Conservation (phyloP, 2,329 filamentous ascomycete genomes). For the Alternaria postmessia region DNA sequence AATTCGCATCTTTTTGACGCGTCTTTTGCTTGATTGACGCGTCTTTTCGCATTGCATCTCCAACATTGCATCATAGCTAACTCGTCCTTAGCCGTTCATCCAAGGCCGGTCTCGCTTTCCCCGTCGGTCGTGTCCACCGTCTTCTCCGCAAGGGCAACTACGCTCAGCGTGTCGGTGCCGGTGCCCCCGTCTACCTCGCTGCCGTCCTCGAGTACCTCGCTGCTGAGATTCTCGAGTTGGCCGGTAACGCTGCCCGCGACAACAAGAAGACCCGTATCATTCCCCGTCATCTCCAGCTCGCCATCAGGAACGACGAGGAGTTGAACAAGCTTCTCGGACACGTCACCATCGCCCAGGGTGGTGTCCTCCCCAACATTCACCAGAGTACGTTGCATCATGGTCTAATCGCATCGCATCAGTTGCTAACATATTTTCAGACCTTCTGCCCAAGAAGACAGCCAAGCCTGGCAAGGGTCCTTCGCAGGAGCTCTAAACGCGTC, state of each 20-base stretch:
- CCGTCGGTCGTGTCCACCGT: slow-evolving; percentile 99
- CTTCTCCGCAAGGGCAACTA: slow-evolving; percentile 99
- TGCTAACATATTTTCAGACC: slow-evolving; percentile 70
- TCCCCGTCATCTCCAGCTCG: slow-evolving; percentile 96
- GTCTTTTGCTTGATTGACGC: slow-evolving; percentile 28
- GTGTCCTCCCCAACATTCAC: slow-evolving; percentile 97
- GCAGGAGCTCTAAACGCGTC: slow-evolving; percentile 83
- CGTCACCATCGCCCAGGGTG: slow-evolving; percentile 96
- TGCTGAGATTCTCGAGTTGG: slow-evolving; percentile 98
- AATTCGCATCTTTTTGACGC: slow-evolving; percentile 13
- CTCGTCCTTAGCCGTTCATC: slow-evolving; percentile 82
- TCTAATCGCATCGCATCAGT: neutral
- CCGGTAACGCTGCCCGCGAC: slow-evolving; percentile 97
- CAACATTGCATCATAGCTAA: slow-evolving; percentile 33
- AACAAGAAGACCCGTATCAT: slow-evolving; percentile 99
- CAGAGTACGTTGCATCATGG: slow-evolving; percentile 74
- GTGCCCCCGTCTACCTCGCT: slow-evolving; percentile 95
- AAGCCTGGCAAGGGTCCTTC: slow-evolving; percentile 92
- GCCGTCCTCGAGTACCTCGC: slow-evolving; percentile 98
- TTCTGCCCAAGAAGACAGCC: slow-evolving; percentile 98
- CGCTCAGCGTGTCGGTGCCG: slow-evolving; percentile 98
- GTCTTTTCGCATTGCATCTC: slow-evolving; percentile 33
- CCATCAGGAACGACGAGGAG: slow-evolving; percentile 99
- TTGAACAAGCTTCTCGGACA: slow-evolving; percentile 98
- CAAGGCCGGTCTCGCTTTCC: slow-evolving; percentile 99